phyloP scores from a whole-genome alignment of 306 rosid genomes.

The Astragalus glycyphyllos region DNA sequence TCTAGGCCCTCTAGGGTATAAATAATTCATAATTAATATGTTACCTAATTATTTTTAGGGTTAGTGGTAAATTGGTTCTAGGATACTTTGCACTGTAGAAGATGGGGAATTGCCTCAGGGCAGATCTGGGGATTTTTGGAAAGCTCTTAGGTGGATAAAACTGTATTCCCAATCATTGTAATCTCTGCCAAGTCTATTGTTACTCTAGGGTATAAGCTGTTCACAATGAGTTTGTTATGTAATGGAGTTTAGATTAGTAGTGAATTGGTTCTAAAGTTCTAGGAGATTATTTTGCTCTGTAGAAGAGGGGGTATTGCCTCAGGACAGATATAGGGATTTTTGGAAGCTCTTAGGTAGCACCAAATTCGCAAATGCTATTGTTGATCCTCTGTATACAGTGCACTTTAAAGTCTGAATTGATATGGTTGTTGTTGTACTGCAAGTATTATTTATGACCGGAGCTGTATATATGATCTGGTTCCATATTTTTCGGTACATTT shows the following conservation, averaged over 20 bases:
- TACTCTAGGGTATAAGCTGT: neutral
- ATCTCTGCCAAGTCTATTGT: too few relatives aligned
- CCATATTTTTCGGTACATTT: slow-evolving; percentile 16
- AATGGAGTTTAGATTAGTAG: neutral
- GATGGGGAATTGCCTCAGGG: neutral
- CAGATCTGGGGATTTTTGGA: neutral
- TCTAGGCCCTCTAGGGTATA: neutral
- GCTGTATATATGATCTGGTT: neutral
- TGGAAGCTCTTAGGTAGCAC: slow-evolving; percentile 1
- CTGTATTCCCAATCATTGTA: too few relatives aligned
- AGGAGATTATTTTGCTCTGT: slow-evolving; percentile 17
- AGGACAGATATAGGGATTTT: neutral
- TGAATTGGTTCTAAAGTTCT: neutral
- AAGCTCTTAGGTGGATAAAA: neutral
- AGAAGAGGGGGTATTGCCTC: neutral
- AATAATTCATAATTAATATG: neutral
- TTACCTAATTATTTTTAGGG: neutral
- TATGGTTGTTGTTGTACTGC: slow-evolving; percentile 3
- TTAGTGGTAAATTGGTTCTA: slow-evolving; percentile 11
- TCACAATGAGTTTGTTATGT: slow-evolving; percentile 6
- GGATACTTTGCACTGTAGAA: slow-evolving; percentile 5
- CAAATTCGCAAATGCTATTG: neutral
- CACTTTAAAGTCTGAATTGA: neutral
- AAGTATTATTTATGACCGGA: slow-evolving; percentile 26
- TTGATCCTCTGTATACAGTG: slow-evolving; percentile 1